Evolutionary conservation across 108 stramenopile genomes (phyloP), one percentile per base, ranked within the genome.

Genomic region (Pseudonitzschia multiseries): DNA sequence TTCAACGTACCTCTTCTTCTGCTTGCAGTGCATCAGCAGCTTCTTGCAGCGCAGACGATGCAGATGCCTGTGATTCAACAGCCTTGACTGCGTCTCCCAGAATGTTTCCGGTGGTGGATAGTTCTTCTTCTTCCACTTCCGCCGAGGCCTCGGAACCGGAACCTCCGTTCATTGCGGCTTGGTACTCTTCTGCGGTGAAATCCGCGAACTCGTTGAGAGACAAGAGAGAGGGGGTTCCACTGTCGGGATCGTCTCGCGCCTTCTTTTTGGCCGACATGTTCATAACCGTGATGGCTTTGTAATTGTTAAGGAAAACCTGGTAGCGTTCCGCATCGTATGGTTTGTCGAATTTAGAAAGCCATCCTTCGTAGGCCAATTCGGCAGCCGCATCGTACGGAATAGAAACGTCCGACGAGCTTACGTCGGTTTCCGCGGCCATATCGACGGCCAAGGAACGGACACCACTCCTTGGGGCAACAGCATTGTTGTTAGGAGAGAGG

Each of bases 331-430:
- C 85, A 52, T 79, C 84, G 31, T 79, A 76, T 4, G 70, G 78
- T 75, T 91, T 89, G 12, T 68, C 69, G 68, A 74, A 92, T 52
- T 84, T 77, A 41, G 65, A 51, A 64, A 85, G 77, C 94, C 94
- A 95, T 59, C 82, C 84, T 12, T 82, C 77, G 80, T 93, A 95
- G 22, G 93, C 93, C 29, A 92, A 83, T 51, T 85, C 86, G 53
- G 93, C 91, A 21, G 93, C 88, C 20, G 91, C 83, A 73, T 95
- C 93, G 80, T 92, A 95, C 18, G 76, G 80, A 43, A 95, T 71
- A 24, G 81, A 81, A 29, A 93, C 77, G 74, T 93, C 93, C 20
- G 74, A 54, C 6, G 56, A 26, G 15, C 8, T 8, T 9, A 32
- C 40, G n/a, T 41, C 31, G 40, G 32, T 44, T 60, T 81, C 73